Conservation (phyloP, 352 stramenopile genomes). For the Globisporangium polare region DNA sequence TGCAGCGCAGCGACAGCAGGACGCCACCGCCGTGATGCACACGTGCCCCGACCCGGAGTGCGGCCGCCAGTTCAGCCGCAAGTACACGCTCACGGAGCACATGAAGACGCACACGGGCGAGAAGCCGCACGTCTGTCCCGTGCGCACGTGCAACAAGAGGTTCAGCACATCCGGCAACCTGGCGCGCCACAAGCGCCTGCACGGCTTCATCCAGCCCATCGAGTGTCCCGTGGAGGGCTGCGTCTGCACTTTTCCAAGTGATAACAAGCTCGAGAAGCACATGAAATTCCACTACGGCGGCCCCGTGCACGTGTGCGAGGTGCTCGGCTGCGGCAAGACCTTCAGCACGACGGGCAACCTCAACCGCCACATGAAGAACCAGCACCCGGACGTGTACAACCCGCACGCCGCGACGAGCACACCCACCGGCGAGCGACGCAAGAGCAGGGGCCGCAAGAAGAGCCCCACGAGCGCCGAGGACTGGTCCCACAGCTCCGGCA, state of each 20-base stretch:
- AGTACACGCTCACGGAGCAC: slow-evolving; percentile 51
- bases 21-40: slow-evolving; percentile 11
- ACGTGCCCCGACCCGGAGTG: slow-evolving; percentile 26
- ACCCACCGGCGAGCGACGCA: background rate
- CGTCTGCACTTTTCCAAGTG: slow-evolving; percentile 33
- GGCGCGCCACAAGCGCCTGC: slow-evolving; percentile 45
- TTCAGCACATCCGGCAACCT: slow-evolving; percentile 57
- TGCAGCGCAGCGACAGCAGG: background rate
- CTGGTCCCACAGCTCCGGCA: slow-evolving; percentile 10
- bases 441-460: background rate
- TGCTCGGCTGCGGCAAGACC: slow-evolving; percentile 36
- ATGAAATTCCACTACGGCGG: slow-evolving; percentile 47
- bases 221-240: slow-evolving; percentile 31
- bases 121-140: slow-evolving; percentile 45
- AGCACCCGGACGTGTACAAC: slow-evolving; percentile 11
- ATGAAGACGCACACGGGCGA: slow-evolving; percentile 60
- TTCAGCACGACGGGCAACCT: slow-evolving; percentile 59
- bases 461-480: slow-evolving; percentile 13
- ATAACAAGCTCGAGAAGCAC: slow-evolving; percentile 46
- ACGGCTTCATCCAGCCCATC: slow-evolving; percentile 38
- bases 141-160: slow-evolving; percentile 38
- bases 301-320: slow-evolving; percentile 17
- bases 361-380: slow-evolving; percentile 26
- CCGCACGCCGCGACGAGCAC: slow-evolving; percentile 3
- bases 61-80: slow-evolving; percentile 34